A percentile compares a stretch with the other conserved stretches of the same genome.
Conservation (phyloP, 331 rosid genomes). For the Stylosanthes scabra region DNA sequence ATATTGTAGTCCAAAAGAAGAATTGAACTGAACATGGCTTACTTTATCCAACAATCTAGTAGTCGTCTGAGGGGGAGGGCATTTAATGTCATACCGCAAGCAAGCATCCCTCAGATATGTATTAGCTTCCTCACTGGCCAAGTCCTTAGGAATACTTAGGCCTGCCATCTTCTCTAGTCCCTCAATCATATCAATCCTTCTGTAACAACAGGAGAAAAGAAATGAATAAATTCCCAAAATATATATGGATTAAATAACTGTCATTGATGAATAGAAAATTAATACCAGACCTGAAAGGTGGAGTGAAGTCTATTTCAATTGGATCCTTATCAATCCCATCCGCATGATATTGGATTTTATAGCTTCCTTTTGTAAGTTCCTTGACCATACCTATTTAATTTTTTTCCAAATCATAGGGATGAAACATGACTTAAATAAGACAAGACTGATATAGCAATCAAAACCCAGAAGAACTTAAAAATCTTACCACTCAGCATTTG, state of each 20-base stretch:
- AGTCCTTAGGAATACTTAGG: slow-evolving; percentile 83
- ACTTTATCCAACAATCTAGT: slow-evolving; percentile 92
- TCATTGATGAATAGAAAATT: slow-evolving; percentile 3
- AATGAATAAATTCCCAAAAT: slow-evolving; percentile 27
- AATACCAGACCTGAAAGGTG: slow-evolving; percentile 77
- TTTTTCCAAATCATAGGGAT: slow-evolving; percentile 31
- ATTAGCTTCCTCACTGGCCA: slow-evolving; percentile 79
- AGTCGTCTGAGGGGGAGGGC: slow-evolving; percentile 93
- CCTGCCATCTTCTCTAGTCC: slow-evolving; percentile 78
- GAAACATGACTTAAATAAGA: slow-evolving; percentile 10
- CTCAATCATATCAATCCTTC: slow-evolving; percentile 94
- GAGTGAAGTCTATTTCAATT: slow-evolving; percentile 90
- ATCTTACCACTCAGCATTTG: slow-evolving; percentile 86
- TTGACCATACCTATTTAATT: slow-evolving; percentile 80
- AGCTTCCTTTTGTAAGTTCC: slow-evolving; percentile 92
- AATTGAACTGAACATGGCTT: slow-evolving; percentile 39
- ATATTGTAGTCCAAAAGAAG: too few species aligned
- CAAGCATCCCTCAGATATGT: slow-evolving; percentile 77
- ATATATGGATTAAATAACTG: slow-evolving; percentile 12
- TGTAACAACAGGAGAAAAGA: slow-evolving; percentile 45
- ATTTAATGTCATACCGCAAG: slow-evolving; percentile 67
- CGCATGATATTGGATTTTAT: slow-evolving; percentile 83
- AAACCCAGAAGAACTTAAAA: neutral
- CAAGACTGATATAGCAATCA: neutral
- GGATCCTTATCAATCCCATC: slow-evolving; percentile 89